Conservation (phyloP, 768 basidiomycete genomes). For the Flagelloscypha sp. region DNA sequence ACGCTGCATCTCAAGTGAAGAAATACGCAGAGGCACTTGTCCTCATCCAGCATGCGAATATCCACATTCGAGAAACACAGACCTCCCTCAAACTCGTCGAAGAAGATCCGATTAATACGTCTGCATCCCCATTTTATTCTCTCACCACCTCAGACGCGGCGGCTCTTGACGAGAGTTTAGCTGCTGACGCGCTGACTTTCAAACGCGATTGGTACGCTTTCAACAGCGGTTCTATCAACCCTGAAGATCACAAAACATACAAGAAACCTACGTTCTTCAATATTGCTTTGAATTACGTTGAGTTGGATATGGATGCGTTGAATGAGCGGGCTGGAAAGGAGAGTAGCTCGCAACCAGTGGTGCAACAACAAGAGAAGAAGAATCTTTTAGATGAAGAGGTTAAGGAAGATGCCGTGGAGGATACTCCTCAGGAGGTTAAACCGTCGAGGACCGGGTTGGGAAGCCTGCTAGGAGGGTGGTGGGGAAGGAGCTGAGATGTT, state of each 20-base stretch:
- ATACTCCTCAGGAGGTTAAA: no score
- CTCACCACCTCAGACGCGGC: constrained; percentile 36
- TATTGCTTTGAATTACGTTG: constrained; percentile 87
- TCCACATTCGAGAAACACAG: constrained; percentile 69
- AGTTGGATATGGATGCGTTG: constrained; percentile 75
- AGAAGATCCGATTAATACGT: constrained; percentile 34
- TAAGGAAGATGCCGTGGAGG: no score
- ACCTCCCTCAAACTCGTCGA: constrained; percentile 42
- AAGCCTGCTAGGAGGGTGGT: no score
- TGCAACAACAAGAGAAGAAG: no score
- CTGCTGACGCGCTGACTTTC: constrained; percentile 37
- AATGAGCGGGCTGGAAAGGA: constrained; percentile 63
- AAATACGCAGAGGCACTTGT: constrained; percentile 66
- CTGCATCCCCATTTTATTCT: constrained; percentile 43
- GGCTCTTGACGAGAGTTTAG: constrained; percentile 44
- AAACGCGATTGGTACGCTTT: constrained; percentile 75
- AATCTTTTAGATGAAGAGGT: no score
- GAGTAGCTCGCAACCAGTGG: no score
- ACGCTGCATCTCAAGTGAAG: constrained; percentile 57
- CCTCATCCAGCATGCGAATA: constrained; percentile 59
- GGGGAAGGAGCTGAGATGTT: no score
- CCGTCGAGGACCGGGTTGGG: no score
- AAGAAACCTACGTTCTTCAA: constrained; percentile 92
- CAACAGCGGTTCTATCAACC: constrained; percentile 55
- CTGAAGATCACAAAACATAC: constrained; percentile 38